Evolutionary conservation across 1,284 basidiomycete species (phyloP), one percentile per base, ranked within the genome.

Genomic region (Heliocybe sulcata): DNA sequence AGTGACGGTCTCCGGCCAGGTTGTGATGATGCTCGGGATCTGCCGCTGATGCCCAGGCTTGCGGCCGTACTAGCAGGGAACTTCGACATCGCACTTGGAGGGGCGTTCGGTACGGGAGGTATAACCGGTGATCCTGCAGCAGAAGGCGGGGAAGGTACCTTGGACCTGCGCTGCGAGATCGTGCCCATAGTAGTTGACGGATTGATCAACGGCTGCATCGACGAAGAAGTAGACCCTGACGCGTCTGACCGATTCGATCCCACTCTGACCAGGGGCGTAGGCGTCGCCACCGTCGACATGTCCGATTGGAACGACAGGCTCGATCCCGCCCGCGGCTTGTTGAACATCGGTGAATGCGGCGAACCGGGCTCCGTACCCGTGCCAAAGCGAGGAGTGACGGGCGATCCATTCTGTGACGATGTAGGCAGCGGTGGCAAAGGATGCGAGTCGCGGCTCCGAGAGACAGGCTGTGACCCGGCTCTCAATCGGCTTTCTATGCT

Each of bases 371-470:
- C 58, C 33, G 56, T 51, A 25, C 56, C 60, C 25, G 52, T 55
- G 11, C 53, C 53, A 20, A 51, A 51, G 29, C 74, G 73, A 35
- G 76, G 70, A 11, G 72, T 72, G 19, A 65, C 65, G 20, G 67
- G 65, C 11, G 71, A 62, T 48, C 69, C 70, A 2, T 60, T 56
- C 14, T 71, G 58, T 12, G 73, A 67, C 31, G 81, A 77, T 12
- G 79, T 76, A 29, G 86, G 85, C 49, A 86, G 65, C 33, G 85
- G 83, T 11, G 85, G 87, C 12, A 88, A 69, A 10, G 85, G 85
- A 54, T 82, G 84, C 1, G 82, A 80, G 31, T 83, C 80, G 55
- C 72, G 73, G 58, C 73, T 25, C 19, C 47, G 47, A 49, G 22
- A 9, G 11, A 56, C 54, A 54, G 53, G 62, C 45, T 63, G 58